Evolutionary conservation across 1,284 basidiomycete species (phyloP), one percentile per base, ranked within the genome.

Genomic region (Anthracocystis setariae): DNA sequence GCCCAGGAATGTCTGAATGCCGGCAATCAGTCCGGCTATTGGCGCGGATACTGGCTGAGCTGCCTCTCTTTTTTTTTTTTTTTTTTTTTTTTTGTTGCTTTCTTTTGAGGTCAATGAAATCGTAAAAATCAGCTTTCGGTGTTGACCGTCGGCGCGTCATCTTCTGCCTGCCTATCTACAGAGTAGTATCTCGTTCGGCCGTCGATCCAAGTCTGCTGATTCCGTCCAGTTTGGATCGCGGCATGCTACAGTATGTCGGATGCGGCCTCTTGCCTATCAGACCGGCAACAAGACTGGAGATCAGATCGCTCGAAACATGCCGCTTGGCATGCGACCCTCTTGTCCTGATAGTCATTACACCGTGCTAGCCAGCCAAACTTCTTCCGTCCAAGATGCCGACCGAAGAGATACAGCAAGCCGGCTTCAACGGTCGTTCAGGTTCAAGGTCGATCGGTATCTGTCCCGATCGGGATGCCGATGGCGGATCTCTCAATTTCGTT

Each of bases 11-110:
- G 40, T 21, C 46, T 45, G 45, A n/a, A 17, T 8, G 17, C 43
- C 62, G 62, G 62, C 55, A 49, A 65, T 49, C 51, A 66, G 63
- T 59, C 63, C 63, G 63, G 63, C 46, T 45, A 46, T 27, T 27
- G 4, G 29, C 33, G 4, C 33, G 15, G n/a, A 46, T 20, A 42
- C 42, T 43, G 29, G 49, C 46, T 53, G 18, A 5, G 46, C 49
- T 43, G 32, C 20, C 13, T 40, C 29, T 21, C 20, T 21, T 20
- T 25, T 57, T 38, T 48, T 33, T 20, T 29, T 38, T 27, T 39
- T 37, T 18, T 8, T 12, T 43, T 18, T 15, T 33, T 23, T 20
- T 23, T 29, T 40, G 24, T 45, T 50, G n/a, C 12, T 27, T n/a
- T n/a, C n/a, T n/a, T n/a, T n/a, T n/a, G n/a, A n/a, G n/a, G n/a